These are phyloP conservation scores for Chalciporus sp. DNA, from an alignment of 1,284 basidiomycete genomes.

Conservation along the genomic window DNA sequence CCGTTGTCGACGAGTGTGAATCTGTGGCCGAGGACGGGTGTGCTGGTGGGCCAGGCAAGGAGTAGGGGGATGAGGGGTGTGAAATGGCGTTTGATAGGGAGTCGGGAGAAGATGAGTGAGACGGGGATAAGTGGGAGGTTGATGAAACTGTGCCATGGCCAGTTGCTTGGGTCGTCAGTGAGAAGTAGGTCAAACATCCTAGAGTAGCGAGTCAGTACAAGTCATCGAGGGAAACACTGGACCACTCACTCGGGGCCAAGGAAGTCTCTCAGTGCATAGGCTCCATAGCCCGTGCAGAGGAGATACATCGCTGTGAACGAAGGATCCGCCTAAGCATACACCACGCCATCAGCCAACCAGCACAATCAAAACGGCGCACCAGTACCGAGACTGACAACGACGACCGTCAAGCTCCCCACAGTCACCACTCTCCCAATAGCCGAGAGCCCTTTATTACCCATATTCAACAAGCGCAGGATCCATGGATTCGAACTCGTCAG, in stretches of 20 bases:
- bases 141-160: constrained; percentile 72
- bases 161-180: constrained; percentile 63
- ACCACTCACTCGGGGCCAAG: constrained; percentile 63
- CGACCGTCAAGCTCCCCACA: constrained; percentile 45
- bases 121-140: constrained; percentile 68
- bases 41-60: constrained; percentile 63
- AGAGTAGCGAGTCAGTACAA: constrained; percentile 1
- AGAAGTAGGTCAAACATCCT: constrained; percentile 64
- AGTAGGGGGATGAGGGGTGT: constrained; percentile 58
- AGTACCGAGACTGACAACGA: constrained; percentile 44
- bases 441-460: constrained; percentile 50
- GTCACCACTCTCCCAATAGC: constrained; percentile 53
- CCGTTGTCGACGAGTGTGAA: not conserved
- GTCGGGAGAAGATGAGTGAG: constrained; percentile 57
- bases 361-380: constrained; percentile 32
- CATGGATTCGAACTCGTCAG: constrained; percentile 63
- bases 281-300: constrained; percentile 66
- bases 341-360: not conserved
- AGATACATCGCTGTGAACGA: constrained; percentile 56
- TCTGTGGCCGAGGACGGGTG: constrained; percentile 38
- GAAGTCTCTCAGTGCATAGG: constrained; percentile 69
- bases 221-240: not conserved
- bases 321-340: constrained; percentile 1
- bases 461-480: constrained; percentile 51
- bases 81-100: constrained; percentile 49